phyloP scores from a whole-genome alignment of 331 rosid species.

The Acacia pycnantha region DNA sequence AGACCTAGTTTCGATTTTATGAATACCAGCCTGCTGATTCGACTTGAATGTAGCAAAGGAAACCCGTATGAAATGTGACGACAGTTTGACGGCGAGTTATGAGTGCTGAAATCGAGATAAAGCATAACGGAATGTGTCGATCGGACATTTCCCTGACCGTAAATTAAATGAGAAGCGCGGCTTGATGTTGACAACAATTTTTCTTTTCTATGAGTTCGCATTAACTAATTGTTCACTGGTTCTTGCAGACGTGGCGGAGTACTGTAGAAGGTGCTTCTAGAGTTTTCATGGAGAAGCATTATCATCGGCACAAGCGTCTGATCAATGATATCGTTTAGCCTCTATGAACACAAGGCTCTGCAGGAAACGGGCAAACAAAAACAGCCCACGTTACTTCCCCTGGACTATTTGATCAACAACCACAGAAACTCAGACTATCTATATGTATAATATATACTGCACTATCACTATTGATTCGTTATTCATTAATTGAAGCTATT shows the following conservation, averaged over 20 bases:
- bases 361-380: neutral
- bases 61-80: neutral
- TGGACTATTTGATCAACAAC: neutral
- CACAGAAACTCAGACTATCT: neutral
- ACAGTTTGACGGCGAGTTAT: neutral
- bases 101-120: neutral
- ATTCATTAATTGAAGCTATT: neutral
- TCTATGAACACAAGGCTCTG: neutral
- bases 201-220: neutral
- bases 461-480: neutral
- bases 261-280: constrained; percentile 62
- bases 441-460: neutral
- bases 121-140: neutral
- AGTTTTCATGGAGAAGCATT: constrained; percentile 63
- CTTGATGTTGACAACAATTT: neutral
- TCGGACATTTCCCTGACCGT: neutral
- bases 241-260: constrained; percentile 62
- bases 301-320: constrained; percentile 59
- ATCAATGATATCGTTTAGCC: constrained; percentile 49
- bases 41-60: neutral
- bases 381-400: neutral
- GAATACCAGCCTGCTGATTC: neutral
- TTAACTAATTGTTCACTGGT: no score
- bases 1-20: neutral
- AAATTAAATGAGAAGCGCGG: neutral